A percentile compares a stretch with the other conserved stretches of the same genome.
phyloP scores from a whole-genome alignment of 192 early-diverging fungal species.

The Coemansia sp. region DNA sequence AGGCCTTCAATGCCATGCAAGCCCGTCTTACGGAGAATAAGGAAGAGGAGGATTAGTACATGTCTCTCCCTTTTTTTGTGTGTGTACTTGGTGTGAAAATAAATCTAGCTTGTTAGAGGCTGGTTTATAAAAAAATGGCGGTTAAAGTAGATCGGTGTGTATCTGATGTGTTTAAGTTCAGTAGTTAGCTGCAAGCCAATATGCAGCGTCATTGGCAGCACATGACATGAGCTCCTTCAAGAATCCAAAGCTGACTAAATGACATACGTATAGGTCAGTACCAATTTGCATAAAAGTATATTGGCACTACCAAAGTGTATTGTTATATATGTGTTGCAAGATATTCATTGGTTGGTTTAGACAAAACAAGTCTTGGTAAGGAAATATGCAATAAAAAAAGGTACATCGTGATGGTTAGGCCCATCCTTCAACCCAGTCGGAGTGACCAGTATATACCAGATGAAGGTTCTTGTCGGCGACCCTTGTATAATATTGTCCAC shows the following conservation, averaged over 20 bases:
- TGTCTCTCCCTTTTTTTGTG: not conserved
- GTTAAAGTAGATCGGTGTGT: not conserved
- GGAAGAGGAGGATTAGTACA: not conserved
- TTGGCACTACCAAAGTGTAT: not conserved
- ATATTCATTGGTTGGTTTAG: not conserved
- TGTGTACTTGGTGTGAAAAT: not conserved
- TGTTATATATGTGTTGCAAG: not conserved
- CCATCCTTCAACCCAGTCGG: constrained; percentile 42
- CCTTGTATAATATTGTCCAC: constrained; percentile 37
- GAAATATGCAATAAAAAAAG: not conserved
- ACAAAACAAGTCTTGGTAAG: not conserved
- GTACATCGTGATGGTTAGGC: not conserved
- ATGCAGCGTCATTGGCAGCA: not conserved
- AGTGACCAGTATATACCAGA: constrained; percentile 39
- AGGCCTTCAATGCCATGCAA: constrained; percentile 5
- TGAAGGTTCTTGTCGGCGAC: constrained; percentile 51
- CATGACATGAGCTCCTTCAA: not conserved
- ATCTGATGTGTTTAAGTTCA: not conserved
- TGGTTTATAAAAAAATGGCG: not conserved
- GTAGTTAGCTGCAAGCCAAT: not conserved
- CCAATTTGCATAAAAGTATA: not conserved
- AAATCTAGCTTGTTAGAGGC: not conserved
- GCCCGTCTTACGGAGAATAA: not conserved
- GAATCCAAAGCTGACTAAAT: too few relatives aligned
- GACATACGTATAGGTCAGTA: not conserved